phyloP scores from a whole-genome alignment of 2,329 filamentous ascomycete species.

The Claviceps cyperi region DNA sequence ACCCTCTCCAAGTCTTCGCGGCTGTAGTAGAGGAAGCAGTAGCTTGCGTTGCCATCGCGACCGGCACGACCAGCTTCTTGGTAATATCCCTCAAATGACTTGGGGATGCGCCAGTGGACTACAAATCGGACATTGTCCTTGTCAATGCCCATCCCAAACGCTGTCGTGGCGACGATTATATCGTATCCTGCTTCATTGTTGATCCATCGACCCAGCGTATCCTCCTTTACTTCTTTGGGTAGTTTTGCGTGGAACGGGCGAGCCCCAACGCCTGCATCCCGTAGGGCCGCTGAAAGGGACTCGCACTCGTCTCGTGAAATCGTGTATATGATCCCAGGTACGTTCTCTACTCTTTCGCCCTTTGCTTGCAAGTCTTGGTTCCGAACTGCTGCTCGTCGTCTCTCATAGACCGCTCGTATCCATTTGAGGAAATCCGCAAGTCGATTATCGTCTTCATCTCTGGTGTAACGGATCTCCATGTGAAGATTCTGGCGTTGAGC shows the following conservation, averaged over 20 bases:
- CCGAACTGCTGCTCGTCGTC: slow-evolving; percentile 47
- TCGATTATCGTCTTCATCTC: slow-evolving; percentile 57
- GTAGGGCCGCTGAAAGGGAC: slow-evolving; percentile 48
- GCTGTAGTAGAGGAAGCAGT: slow-evolving; percentile 84
- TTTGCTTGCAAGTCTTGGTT: slow-evolving; percentile 40
- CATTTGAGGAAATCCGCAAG: slow-evolving; percentile 62
- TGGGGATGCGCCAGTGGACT: slow-evolving; percentile 84
- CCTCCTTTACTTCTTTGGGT: slow-evolving; percentile 51
- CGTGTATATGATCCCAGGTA: slow-evolving; percentile 70
- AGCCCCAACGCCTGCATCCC: slow-evolving; percentile 56
- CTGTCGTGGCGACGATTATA: slow-evolving; percentile 87
- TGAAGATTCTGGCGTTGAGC: slow-evolving; percentile 77
- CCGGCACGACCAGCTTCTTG: slow-evolving; percentile 90
- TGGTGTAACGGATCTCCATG: slow-evolving; percentile 75
- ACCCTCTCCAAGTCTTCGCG: slow-evolving; percentile 72
- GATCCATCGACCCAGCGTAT: slow-evolving; percentile 59
- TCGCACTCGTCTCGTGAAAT: slow-evolving; percentile 64
- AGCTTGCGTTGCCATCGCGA: slow-evolving; percentile 72
- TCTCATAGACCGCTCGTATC: slow-evolving; percentile 57
- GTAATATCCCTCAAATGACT: slow-evolving; percentile 91
- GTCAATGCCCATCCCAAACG: slow-evolving; percentile 96
- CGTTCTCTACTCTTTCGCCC: slow-evolving; percentile 44
- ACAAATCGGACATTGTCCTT: slow-evolving; percentile 92
- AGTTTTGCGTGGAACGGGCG: slow-evolving; percentile 61
- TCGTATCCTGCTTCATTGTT: slow-evolving; percentile 64